Base-by-base conservation (phyloP, 176 grass and related monocot genomes). In the Hsuehochloa calcarea region DNA sequence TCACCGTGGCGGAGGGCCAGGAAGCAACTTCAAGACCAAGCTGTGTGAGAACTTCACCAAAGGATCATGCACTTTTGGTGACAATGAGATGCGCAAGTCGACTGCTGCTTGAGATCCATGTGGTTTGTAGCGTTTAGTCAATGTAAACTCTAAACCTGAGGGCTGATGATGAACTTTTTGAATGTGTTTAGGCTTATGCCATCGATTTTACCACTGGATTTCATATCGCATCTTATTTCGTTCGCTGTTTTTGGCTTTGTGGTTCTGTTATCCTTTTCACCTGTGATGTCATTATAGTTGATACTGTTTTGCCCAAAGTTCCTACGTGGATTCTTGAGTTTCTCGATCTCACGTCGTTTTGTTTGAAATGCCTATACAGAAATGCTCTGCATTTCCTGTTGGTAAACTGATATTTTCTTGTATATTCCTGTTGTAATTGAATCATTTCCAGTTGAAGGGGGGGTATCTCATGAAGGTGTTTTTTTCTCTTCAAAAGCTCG, bases 1-100 rank as follows among this genome's bases (percentile, higher is more conserved):
- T 49, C 79, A 71, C 12, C 85, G 20, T 0, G 45, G 15, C 39
- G 75, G 70, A 14, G 82, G 84, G 37, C 4, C 39, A 11, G 89
- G 92, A 45, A 89, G 39, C 72, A 98, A 90, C 69, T 95, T 79
- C 75, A 98, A 94, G 87, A 98, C 93, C 46, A 98, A 95, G 85
- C 51, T 95, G 29, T 95, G 91, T 3, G 95, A 92, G 46, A 93
- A 95, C 47, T 98, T 95, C 69, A 17, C 85, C 0, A 98, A 88
- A 79, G 89, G 93, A 38, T 71, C 82, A 0, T 95, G 95, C 64
- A 93, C 89, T 15, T 97, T 91, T 80, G 93, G 93, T 0, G 82
- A 95, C 22, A 81, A 63, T 71, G 95, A 95, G 85, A 54, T 95
- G 35, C 92, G 87, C 74, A 92, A 91, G 47, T 80, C 75, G 3